These are phyloP conservation scores for Gigaspora rosea DNA, from an alignment of 192 early-diverging fungal genomes.

Conservation along the genomic window DNA sequence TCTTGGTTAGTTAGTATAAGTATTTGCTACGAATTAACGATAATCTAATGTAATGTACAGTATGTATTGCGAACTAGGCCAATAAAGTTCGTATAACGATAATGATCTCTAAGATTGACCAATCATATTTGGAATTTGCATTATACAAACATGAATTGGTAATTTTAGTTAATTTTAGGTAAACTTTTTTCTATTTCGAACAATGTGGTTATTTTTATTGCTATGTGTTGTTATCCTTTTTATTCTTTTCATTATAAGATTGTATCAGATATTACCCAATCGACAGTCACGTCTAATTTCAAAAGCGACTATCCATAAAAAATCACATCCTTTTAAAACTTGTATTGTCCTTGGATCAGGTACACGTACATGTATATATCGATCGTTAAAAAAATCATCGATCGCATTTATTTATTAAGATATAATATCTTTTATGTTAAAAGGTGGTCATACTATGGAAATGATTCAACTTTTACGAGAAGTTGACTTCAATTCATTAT, in stretches of 20 bases:
- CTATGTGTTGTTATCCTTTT: too few species aligned
- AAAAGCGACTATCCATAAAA: background rate
- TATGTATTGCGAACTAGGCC: too few species aligned
- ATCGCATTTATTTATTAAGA: background rate
- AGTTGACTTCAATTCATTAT: constrained; percentile 56
- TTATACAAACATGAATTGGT: too few species aligned
- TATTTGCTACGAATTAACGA: too few species aligned
- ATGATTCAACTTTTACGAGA: constrained; percentile 76
- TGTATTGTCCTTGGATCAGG: constrained; percentile 43
- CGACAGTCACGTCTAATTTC: background rate
- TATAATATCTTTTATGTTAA: constrained; percentile 35
- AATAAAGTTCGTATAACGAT: too few species aligned
- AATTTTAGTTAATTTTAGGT: too few species aligned
- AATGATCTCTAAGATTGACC: too few species aligned
- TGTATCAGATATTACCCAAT: background rate
- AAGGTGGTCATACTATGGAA: constrained; percentile 91
- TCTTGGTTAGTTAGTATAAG: too few species aligned
- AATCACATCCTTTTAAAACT: constrained; percentile 38
- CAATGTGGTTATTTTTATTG: too few species aligned
- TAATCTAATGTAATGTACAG: too few species aligned
- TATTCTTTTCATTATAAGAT: background rate
- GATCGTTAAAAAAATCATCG: background rate
- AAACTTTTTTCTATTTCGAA: too few species aligned
- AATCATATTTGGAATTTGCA: too few species aligned
- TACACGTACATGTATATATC: background rate